Percentiles rank a stretch among this genome's conserved stretches.
phyloP scores from a whole-genome alignment of 2,329 filamentous ascomycete genomes.

The Fusarium sp. region DNA sequence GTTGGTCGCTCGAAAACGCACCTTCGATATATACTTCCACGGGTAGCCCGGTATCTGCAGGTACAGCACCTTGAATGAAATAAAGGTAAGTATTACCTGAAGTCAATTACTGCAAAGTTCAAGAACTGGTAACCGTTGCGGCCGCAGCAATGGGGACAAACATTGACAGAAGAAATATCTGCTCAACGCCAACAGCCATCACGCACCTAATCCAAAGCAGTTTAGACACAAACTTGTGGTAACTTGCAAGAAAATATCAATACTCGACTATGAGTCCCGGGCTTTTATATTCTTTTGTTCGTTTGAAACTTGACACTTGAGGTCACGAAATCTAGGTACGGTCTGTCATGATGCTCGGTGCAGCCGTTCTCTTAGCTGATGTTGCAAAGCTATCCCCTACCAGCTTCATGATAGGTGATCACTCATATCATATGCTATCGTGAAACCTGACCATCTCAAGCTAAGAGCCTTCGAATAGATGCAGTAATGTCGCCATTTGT shows the following conservation, averaged over 20 bases:
- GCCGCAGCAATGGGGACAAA: no score
- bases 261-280: background rate
- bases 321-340: background rate
- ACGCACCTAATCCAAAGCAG: no score
- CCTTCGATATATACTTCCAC: background rate
- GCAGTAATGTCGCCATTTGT: background rate
- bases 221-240: no score
- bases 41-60: background rate
- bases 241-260: no score
- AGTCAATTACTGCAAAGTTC: background rate
- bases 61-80: fast-evolving
- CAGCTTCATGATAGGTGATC: no score
- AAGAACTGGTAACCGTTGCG: no score
- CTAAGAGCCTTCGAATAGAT: background rate
- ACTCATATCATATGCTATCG: background rate
- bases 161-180: no score
- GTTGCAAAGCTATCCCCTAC: background rate
- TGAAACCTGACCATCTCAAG: background rate
- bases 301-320: background rate
- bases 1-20: no score
- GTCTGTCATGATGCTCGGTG: background rate
- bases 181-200: no score
- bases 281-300: background rate
- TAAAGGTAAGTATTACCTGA: fast-evolving
- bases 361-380: background rate